Conservation (phyloP, 2,329 filamentous ascomycete species). For the Pezicula carpinea region DNA sequence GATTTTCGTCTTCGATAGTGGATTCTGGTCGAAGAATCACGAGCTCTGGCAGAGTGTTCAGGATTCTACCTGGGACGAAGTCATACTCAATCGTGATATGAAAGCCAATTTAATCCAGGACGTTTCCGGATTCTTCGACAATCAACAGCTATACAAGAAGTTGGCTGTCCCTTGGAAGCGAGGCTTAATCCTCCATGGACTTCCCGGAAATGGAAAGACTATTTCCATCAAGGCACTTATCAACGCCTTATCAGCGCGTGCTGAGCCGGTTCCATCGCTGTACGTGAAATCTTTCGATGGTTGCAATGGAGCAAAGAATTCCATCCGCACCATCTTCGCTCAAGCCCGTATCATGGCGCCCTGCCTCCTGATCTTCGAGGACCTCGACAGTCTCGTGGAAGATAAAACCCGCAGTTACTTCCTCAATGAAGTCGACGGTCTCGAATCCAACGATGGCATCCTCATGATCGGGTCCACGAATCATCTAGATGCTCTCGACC, state of each 20-base stretch:
- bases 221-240: slow-evolving; percentile 69
- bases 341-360: slow-evolving; percentile 60
- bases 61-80: slow-evolving; percentile 54
- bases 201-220: slow-evolving; percentile 66
- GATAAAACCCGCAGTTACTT: slow-evolving; percentile 62
- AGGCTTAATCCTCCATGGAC: slow-evolving; percentile 63
- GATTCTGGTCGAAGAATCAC: slow-evolving; percentile 55
- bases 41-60: slow-evolving; percentile 53
- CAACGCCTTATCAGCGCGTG: slow-evolving; percentile 50
- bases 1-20: slow-evolving; percentile 61
- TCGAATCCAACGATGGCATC: slow-evolving; percentile 66
- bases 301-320: slow-evolving; percentile 49
- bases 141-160: slow-evolving; percentile 49
- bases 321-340: slow-evolving; percentile 49
- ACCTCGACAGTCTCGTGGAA: slow-evolving; percentile 62
- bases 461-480: slow-evolving; percentile 66
- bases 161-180: slow-evolving; percentile 66
- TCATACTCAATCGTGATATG: slow-evolving; percentile 61
- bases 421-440: slow-evolving; percentile 67
- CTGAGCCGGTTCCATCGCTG: slow-evolving; percentile 50
- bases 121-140: slow-evolving; percentile 59
- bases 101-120: slow-evolving; percentile 60
- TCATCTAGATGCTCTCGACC: slow-evolving; percentile 60
- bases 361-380: slow-evolving; percentile 69
- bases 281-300: slow-evolving; percentile 52